A percentile compares a stretch with the other conserved stretches of the same genome.
phyloP scores from a whole-genome alignment of 345 rosid genomes.

The Salix caprea region DNA sequence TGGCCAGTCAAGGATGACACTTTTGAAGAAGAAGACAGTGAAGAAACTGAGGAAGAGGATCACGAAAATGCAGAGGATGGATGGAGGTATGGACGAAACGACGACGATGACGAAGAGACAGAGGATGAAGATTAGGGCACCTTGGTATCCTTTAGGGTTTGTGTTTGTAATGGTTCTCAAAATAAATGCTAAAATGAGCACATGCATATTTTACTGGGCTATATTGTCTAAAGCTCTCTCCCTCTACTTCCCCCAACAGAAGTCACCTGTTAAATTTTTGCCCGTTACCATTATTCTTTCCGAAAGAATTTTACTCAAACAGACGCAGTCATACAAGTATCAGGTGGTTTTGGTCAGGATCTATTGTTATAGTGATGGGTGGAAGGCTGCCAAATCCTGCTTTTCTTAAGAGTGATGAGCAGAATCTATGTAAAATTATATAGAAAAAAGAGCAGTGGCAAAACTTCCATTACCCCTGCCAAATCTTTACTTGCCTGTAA shows the following conservation, averaged over 20 bases:
- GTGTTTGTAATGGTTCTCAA: neutral
- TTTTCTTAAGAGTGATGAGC: no score
- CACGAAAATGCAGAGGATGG: constrained; percentile 77
- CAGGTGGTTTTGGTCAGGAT: no score
- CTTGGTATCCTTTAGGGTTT: neutral
- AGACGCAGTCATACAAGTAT: neutral
- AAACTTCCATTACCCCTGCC: no score
- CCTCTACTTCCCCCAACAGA: neutral
- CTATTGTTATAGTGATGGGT: no score
- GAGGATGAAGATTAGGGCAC: constrained; percentile 65
- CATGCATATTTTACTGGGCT: neutral
- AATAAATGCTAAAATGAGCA: neutral
- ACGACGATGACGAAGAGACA: constrained; percentile 89
- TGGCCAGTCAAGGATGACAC: constrained; percentile 62
- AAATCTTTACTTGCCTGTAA: no score
- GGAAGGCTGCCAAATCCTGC: no score
- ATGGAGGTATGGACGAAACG: constrained; percentile 69
- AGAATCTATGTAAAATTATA: no score
- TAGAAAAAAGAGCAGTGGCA: no score
- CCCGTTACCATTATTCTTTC: no score
- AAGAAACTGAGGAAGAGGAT: constrained; percentile 82
- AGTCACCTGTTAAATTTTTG: neutral
- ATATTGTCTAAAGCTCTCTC: neutral
- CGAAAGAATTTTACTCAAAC: neutral
- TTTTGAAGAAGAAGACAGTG: constrained; percentile 75